Base-by-base conservation (phyloP, 164 flowering plant genomes). In the Magnolia kwangsiensis region DNA sequence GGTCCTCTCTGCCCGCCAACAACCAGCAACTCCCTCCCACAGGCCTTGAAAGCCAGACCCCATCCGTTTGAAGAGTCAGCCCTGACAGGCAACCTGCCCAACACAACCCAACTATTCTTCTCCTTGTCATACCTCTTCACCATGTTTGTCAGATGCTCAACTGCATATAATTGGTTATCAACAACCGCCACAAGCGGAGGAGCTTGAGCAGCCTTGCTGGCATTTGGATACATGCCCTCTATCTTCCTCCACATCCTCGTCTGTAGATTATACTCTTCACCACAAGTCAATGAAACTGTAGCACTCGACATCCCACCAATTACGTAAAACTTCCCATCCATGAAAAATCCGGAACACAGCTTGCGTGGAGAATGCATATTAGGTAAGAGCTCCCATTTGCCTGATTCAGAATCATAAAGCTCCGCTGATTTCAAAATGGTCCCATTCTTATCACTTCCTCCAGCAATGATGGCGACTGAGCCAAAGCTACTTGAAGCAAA, bases 141-240 rank as follows among this genome's bases (percentile, higher is more conserved):
- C 76, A 77, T 82, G 67, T 78, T 85, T 27, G 82, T 80, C 67
- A 83, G 89, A 75, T 82, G 75, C 55, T 80, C 84, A 74, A 79
- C 85, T 21, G 82, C 78, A 79, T 83, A 85, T 20, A 85, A 78
- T 72, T 85, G 74, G 72, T 85, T 82, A 58, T 83, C 72, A 20
- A 85, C 84, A 71, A 85, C 86, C 1, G 86, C 88, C 8, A 85
- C 79, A 59, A 85, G 80, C 8, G 86, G 86, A 21, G 88, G 86
- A 20, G 83, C 67, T 49, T 82, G 81, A 49, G 76, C 74, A 2
- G 64, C 80, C 51, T 29, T 61, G 24, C 64, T 68, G 7, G 23
- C 27, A 69, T 77, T 58, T 7, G 86, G 86, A 31, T 64, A 82
- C 86, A 83, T 83, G 55, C 72, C 67, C 51, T 78, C 80, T 20